phyloP scores from a whole-genome alignment of 1,139 yeast genomes.

The Pichia sp. region DNA sequence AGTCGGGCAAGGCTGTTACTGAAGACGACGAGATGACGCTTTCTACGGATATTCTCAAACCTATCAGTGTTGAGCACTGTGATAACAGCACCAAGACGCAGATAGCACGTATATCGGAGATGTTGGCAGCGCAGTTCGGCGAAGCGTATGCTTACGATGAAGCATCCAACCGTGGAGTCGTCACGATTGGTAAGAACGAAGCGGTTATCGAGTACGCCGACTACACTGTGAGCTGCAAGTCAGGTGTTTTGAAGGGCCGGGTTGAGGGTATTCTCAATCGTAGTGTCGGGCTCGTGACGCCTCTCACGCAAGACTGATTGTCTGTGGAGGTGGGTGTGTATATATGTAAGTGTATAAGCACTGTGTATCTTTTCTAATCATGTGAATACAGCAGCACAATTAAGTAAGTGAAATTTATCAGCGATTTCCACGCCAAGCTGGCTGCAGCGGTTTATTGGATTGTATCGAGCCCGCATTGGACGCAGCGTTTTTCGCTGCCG shows the following conservation, averaged over 20 bases:
- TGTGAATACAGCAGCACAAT: too few relatives aligned
- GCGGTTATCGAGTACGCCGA: slow-evolving; percentile 68
- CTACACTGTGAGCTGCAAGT: slow-evolving; percentile 71
- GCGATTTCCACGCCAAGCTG: too few relatives aligned
- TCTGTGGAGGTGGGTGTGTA: too few relatives aligned
- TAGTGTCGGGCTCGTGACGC: slow-evolving; percentile 82
- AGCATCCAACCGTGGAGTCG: slow-evolving; percentile 44
- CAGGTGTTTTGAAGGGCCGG: slow-evolving; percentile 77
- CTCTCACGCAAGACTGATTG: slow-evolving; percentile 42
- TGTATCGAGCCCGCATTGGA: too few relatives aligned
- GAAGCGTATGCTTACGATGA: slow-evolving; percentile 52
- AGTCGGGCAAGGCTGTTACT: background rate
- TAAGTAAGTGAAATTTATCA: too few relatives aligned
- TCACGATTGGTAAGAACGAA: slow-evolving; percentile 65
- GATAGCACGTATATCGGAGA: slow-evolving; percentile 57
- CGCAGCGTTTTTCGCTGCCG: too few relatives aligned
- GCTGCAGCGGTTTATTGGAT: too few relatives aligned
- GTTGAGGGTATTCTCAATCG: slow-evolving; percentile 77
- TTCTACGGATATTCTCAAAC: background rate
- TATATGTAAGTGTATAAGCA: too few relatives aligned
- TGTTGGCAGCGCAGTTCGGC: slow-evolving; percentile 87
- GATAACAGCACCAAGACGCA: slow-evolving; percentile 48
- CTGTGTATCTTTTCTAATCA: too few relatives aligned
- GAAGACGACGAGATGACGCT: background rate
- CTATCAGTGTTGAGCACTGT: slow-evolving; percentile 29